Evolutionary conservation across 306 rosid species (phyloP).

Genomic region (Lupinus albus): DNA sequence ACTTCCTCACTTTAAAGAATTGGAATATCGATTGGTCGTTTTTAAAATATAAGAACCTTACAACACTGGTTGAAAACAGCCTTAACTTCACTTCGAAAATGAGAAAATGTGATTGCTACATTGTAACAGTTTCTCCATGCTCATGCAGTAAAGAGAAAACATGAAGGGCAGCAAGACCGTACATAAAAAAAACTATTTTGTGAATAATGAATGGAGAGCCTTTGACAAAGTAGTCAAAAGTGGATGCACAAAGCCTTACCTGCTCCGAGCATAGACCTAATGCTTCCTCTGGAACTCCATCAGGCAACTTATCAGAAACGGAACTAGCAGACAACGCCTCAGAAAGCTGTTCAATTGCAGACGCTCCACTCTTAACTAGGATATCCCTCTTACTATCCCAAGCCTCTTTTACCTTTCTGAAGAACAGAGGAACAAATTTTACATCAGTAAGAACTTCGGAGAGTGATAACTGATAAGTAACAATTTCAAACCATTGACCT

Average conservation of each 20-base stretch:
- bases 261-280: slow-evolving; percentile 73
- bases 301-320: slow-evolving; percentile 66
- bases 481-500: slow-evolving; percentile 15
- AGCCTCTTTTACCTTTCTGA: slow-evolving; percentile 86
- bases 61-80: slow-evolving; percentile 15
- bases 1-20: slow-evolving; percentile 1
- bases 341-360: slow-evolving; percentile 81
- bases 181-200: background rate
- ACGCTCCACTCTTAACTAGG: slow-evolving; percentile 84
- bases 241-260: slow-evolving; percentile 50
- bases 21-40: background rate
- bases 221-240: slow-evolving; percentile 18
- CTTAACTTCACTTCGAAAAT: slow-evolving; percentile 17
- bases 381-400: slow-evolving; percentile 75
- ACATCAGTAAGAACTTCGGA: slow-evolving; percentile 28
- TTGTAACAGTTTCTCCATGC: slow-evolving; percentile 7
- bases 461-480: slow-evolving; percentile 23
- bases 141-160: slow-evolving; percentile 21
- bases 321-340: slow-evolving; percentile 78
- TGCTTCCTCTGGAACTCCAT: slow-evolving; percentile 64
- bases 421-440: slow-evolving; percentile 37
- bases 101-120: slow-evolving; percentile 28
- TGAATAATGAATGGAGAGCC: slow-evolving; percentile 3
- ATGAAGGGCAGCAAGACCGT: slow-evolving; percentile 11
- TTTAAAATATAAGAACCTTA: slow-evolving; percentile 30